Conservation (phyloP, 345 rosid genomes). For the Hevea brasiliensis region DNA sequence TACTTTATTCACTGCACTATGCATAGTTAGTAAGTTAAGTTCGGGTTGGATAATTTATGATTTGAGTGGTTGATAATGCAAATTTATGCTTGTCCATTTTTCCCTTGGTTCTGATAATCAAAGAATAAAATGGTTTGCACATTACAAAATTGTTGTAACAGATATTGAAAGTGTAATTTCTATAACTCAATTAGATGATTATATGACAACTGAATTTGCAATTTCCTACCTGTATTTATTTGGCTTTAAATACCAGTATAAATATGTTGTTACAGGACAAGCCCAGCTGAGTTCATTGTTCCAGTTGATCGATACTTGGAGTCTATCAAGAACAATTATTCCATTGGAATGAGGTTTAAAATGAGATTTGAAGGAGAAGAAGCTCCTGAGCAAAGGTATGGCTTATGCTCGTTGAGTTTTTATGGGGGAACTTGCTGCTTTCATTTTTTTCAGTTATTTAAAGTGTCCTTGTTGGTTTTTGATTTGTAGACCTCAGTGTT, state of each 20-base stretch:
- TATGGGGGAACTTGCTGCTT: background rate
- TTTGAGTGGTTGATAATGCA: background rate
- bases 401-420: background rate
- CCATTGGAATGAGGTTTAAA: constrained; percentile 60
- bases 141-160: too few species aligned
- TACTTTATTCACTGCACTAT: background rate
- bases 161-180: background rate
- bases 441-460: background rate
- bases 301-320: constrained; percentile 49
- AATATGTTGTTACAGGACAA: constrained; percentile 36
- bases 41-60: background rate
- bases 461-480: too few species aligned
- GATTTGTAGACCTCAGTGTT: too few species aligned
- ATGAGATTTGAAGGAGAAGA: constrained; percentile 64
- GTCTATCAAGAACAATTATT: constrained; percentile 36
- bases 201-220: background rate
- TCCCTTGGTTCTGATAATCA: background rate
- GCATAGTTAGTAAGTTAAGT: background rate
- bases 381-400: constrained; percentile 58
- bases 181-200: background rate
- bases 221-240: background rate
- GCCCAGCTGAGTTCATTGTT: constrained; percentile 52
- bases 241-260: background rate
- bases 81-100: background rate
- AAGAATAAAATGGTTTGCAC: background rate